These are phyloP conservation scores for Cytospora mali DNA, from an alignment of 2,329 filamentous ascomycete species.

Conservation along the genomic window DNA sequence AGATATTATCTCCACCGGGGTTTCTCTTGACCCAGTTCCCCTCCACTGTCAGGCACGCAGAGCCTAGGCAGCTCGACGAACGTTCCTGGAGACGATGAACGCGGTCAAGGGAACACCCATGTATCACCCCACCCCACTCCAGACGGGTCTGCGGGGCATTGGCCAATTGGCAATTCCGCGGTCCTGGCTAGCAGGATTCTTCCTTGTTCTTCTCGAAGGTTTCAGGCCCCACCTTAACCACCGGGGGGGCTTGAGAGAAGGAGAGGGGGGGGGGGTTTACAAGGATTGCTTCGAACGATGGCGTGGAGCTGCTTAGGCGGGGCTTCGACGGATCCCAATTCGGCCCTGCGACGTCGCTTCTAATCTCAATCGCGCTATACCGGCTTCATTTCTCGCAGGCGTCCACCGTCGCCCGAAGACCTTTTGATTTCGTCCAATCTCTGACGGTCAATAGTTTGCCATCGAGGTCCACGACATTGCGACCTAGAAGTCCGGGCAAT, in stretches of 20 bases:
- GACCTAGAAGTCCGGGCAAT: slow-evolving; percentile 18
- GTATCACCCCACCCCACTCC: slow-evolving; percentile 2
- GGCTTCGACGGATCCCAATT: slow-evolving; percentile 23
- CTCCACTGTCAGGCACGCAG: slow-evolving; percentile 6
- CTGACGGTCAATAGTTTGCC: slow-evolving; percentile 21
- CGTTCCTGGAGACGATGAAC: slow-evolving; percentile 1
- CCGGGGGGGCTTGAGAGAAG: too few species aligned
- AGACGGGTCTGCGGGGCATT: slow-evolving; percentile 12
- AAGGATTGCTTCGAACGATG: slow-evolving; percentile 23
- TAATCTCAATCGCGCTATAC: slow-evolving; percentile 25
- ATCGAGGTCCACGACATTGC: slow-evolving; percentile 23
- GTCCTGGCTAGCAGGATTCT: slow-evolving; percentile 21
- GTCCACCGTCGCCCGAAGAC: slow-evolving; percentile 19
- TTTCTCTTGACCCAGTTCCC: background rate
- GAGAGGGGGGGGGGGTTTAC: too few species aligned
- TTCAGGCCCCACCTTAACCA: slow-evolving; percentile 27
- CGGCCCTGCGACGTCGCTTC: slow-evolving; percentile 25
- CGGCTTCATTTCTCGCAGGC: slow-evolving; percentile 24
- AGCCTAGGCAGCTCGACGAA: background rate
- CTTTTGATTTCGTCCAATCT: slow-evolving; percentile 29
- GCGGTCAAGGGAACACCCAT: slow-evolving; percentile 10
- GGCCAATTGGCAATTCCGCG: slow-evolving; percentile 30
- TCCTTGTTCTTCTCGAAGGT: slow-evolving; percentile 29
- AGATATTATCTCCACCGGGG: slow-evolving; percentile 8
- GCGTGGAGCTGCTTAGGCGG: slow-evolving; percentile 18